A percentile compares a stretch with the other conserved stretches of the same genome.
phyloP scores from a whole-genome alignment of 257 asterid genomes.

The Thymus mandschuricus region DNA sequence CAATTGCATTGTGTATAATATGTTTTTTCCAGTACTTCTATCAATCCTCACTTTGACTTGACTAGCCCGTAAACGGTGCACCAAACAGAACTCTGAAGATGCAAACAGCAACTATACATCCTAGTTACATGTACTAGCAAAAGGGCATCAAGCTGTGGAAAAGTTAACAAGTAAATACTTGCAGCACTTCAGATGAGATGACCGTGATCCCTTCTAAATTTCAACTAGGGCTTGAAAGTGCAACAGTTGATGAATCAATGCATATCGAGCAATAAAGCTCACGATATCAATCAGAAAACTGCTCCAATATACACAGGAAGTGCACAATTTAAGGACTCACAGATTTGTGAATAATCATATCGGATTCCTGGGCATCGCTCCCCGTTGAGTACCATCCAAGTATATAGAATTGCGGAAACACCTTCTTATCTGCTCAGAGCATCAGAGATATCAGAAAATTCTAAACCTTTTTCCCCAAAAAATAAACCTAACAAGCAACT shows the following conservation, averaged over 20 bases:
- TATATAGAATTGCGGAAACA: conserved; percentile 82
- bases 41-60: conserved; percentile 8
- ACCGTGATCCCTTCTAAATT: conserved; percentile 7
- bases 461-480: background rate
- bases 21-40: conserved; percentile 3
- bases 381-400: conserved; percentile 99
- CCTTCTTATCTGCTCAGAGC: conserved; percentile 81
- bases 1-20: conserved; percentile 12
- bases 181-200: conserved; percentile 11
- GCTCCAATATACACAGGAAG: background rate
- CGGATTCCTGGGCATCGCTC: conserved; percentile 87
- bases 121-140: background rate
- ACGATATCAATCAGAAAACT: conserved; percentile 12
- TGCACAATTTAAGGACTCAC: conserved; percentile 49
- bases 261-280: conserved; percentile 3
- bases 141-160: background rate
- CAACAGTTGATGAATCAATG: conserved; percentile 1
- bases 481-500: conserved; percentile 8
- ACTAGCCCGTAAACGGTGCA: background rate
- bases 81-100: background rate
- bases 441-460: conserved; percentile 27
- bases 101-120: conserved; percentile 4
- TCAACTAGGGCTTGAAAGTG: conserved; percentile 13
- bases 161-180: background rate
- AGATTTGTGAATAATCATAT: conserved; percentile 93